These are phyloP conservation scores for Tillandsia leiboldiana DNA, from an alignment of 176 grass and related monocot species.

Conservation along the genomic window DNA sequence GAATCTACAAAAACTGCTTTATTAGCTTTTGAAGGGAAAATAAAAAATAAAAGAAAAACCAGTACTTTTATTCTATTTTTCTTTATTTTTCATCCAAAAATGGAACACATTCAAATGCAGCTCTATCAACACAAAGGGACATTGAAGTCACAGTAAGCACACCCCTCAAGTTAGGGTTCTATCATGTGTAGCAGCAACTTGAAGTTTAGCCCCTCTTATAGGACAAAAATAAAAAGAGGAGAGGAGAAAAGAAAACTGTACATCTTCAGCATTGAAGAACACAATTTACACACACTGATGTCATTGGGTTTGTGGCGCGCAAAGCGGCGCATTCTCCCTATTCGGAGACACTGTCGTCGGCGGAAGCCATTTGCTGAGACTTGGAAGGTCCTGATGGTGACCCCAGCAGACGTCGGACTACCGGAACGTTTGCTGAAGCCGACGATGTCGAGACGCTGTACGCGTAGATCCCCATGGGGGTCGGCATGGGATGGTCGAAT, in stretches of 20 bases:
- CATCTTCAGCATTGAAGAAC: slow-evolving; percentile 48
- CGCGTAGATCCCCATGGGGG: slow-evolving; percentile 68
- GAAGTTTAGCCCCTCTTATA: too few species aligned
- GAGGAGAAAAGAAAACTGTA: slow-evolving; percentile 42
- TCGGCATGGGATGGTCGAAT: slow-evolving; percentile 85
- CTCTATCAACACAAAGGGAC: not conserved
- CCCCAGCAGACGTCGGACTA: slow-evolving; percentile 34
- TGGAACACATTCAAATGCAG: not conserved
- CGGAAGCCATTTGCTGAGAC: slow-evolving; percentile 25
- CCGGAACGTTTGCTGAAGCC: slow-evolving; percentile 33
- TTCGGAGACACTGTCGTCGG: slow-evolving; percentile 34
- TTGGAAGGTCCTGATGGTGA: slow-evolving; percentile 41
- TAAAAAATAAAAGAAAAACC: not conserved
- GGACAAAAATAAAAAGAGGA: slow-evolving; percentile 7
- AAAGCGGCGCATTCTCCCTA: slow-evolving; percentile 24
- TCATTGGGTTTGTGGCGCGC: slow-evolving; percentile 35
- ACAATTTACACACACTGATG: slow-evolving; percentile 77
- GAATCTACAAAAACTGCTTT: not conserved
- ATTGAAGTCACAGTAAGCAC: not conserved
- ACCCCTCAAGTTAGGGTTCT: too few species aligned
- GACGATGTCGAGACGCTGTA: slow-evolving; percentile 45
- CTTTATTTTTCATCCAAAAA: slow-evolving; percentile 1
- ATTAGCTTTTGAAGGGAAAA: not conserved
- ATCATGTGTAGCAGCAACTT: too few species aligned
- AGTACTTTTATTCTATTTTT: not conserved